A percentile compares a stretch with the other conserved stretches of the same genome.
These are phyloP conservation scores for Solanum etuberosum DNA, from an alignment of 257 asterid genomes.

Conservation along the genomic window DNA sequence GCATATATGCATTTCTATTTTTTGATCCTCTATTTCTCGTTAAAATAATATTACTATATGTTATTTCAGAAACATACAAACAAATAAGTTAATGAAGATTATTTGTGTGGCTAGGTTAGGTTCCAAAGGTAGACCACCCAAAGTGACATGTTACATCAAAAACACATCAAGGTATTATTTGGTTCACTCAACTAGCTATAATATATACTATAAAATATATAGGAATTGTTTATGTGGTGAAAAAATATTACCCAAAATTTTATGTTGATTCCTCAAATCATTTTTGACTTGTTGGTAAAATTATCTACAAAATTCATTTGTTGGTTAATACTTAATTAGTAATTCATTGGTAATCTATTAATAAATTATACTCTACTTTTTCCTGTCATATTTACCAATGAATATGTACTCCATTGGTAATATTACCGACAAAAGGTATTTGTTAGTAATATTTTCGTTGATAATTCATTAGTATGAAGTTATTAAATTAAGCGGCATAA, in stretches of 20 bases:
- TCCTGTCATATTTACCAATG: no score
- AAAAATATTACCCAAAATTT: neutral
- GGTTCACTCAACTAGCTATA: neutral
- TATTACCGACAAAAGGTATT: neutral
- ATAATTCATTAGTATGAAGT: no score
- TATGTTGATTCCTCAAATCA: neutral
- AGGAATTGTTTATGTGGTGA: neutral
- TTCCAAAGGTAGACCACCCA: neutral
- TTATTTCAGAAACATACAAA: neutral
- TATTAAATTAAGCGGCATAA: neutral
- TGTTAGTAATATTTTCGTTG: neutral
- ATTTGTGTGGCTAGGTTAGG: neutral
- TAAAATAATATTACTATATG: no score
- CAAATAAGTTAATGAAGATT: neutral
- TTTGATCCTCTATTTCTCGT: neutral
- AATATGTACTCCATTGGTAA: no score
- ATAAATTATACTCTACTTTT: neutral
- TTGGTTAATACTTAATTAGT: neutral
- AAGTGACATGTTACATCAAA: neutral
- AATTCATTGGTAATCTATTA: no score
- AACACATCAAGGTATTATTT: neutral
- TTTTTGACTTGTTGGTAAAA: neutral
- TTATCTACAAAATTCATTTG: neutral
- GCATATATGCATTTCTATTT: neutral
- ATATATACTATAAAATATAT: neutral